Percentiles rank a stretch among this genome's conserved stretches.
These are phyloP conservation scores for Pelargonium fulgidum DNA, from an alignment of 441 rosid species.

Conservation along the genomic window DNA sequence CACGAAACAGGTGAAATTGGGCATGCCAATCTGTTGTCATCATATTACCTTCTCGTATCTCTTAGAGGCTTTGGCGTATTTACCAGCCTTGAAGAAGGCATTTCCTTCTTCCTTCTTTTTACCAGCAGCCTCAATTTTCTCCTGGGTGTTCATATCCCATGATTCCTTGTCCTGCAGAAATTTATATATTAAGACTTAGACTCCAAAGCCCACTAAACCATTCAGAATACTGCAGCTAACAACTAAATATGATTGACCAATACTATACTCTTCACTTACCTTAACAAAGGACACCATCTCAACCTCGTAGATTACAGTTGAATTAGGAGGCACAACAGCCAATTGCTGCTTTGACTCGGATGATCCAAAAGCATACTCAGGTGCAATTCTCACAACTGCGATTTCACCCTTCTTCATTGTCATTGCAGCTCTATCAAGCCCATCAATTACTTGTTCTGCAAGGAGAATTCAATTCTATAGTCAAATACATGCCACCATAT, in stretches of 20 bases:
- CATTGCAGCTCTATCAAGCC: slow-evolving; percentile 67
- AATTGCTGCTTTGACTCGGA: slow-evolving; percentile 53
- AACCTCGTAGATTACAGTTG: slow-evolving; percentile 58
- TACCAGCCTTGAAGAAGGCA: slow-evolving; percentile 55
- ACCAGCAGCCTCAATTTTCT: slow-evolving; percentile 73
- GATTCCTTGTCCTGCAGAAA: slow-evolving; percentile 62
- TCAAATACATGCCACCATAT: background rate
- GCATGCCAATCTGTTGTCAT: background rate
- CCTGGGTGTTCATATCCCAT: slow-evolving; percentile 79
- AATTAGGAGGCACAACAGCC: slow-evolving; percentile 65
- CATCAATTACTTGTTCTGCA: slow-evolving; percentile 73
- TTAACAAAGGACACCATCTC: slow-evolving; percentile 54
- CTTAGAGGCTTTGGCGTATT: slow-evolving; percentile 56
- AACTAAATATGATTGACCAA: background rate
- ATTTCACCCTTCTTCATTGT: slow-evolving; percentile 82
- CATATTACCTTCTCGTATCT: slow-evolving; percentile 65
- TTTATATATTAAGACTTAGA: background rate
- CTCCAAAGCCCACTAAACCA: background rate
- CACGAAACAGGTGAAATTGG: background rate
- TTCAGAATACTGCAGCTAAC: background rate
- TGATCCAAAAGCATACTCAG: slow-evolving; percentile 73
- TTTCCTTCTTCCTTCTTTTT: slow-evolving; percentile 88
- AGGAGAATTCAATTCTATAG: slow-evolving; percentile 2
- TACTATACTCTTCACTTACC: slow-evolving; percentile 27
- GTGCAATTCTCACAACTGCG: slow-evolving; percentile 54